Base-by-base conservation (phyloP, 2,329 filamentous ascomycete species). In the Claviceps pazoutovae region DNA sequence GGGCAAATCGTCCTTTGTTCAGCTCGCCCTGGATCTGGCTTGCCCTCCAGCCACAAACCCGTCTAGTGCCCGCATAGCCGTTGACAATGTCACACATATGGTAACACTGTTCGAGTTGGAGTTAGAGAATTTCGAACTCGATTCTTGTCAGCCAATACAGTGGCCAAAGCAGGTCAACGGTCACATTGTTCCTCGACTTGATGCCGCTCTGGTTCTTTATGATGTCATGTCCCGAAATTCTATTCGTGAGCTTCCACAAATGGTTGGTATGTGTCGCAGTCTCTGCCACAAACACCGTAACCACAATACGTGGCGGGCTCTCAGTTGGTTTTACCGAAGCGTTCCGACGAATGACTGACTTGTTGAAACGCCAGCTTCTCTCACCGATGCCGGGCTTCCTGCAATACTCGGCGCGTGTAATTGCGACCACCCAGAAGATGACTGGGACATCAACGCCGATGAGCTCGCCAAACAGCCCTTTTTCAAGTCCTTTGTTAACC, bases 401-500 rank as follows among this genome's bases (percentile, higher is more conserved):
- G 85, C 84, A 50, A 76, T 91, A 56, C 77, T 96, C 43, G 86
- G 94, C 49, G 88, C 88, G 51, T 91, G 84, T 66, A 96, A 96
- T 74, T 95, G 88, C 71, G 91, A 96, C 66, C 79, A 82, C 49
- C 82, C 84, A 47, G 79, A 83, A 56, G 76, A 79, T 53, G 72
- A 80, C 54, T 82, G 85, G 61, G 78, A 88, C 62, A 74, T 94
- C 52, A 82, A 91, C 61, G 78, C 84, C 14, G 74, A 80, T 30
- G 76, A 71, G 51, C 75, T 93, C 44, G 71, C 76, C 46, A 68
- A 66, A 53, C 82, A 86, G 61, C 69, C 77, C 48, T 73, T 78
- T 57, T 86, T 85, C 58, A 77, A 84, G 54, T 76, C 84, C 16
- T 84, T 80, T 59, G 76, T 91, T 55, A 79, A 81, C 55, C 80